Percentiles rank a stretch among this genome's conserved stretches.
phyloP scores from a whole-genome alignment of 1,284 basidiomycete species.

The Trametes hirsuta region DNA sequence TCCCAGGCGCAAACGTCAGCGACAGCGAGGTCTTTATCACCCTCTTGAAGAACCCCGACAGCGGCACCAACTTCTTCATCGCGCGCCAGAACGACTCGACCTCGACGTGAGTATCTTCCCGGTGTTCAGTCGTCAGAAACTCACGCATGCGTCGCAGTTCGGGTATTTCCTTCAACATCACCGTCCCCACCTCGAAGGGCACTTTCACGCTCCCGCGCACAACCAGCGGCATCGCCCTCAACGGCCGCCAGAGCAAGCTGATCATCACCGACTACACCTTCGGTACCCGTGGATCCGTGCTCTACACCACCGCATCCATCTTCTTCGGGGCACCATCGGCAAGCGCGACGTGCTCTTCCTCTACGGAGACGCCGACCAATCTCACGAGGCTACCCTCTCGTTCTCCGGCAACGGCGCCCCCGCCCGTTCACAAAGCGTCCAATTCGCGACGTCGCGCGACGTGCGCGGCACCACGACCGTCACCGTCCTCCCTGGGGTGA shows the following conservation, averaged over 20 bases:
- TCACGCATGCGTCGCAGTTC: constrained; percentile 38
- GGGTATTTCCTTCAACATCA: constrained; percentile 55
- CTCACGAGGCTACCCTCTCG: constrained; percentile 59
- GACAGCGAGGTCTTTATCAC: constrained; percentile 61
- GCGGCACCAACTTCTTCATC: constrained; percentile 68
- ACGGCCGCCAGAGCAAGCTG: constrained; percentile 71
- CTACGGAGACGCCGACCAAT: constrained; percentile 59
- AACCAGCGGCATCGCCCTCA: constrained; percentile 55
- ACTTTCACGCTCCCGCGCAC: constrained; percentile 56
- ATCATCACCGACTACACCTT: constrained; percentile 70
- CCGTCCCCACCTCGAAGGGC: constrained; percentile 54
- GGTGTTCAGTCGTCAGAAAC: neutral
- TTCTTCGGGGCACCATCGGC: constrained; percentile 68
- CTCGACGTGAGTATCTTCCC: constrained; percentile 53
- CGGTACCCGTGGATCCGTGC: constrained; percentile 51
- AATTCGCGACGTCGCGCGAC: constrained; percentile 8
- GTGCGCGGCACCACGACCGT: constrained; percentile 38
- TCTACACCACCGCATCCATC: constrained; percentile 71
- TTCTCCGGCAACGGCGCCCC: constrained; percentile 48
- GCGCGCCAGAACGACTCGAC: constrained; percentile 68
- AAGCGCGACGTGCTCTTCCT: constrained; percentile 70
- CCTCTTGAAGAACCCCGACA: constrained; percentile 67
- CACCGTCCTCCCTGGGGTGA: constrained; percentile 56
- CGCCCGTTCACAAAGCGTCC: constrained; percentile 34
- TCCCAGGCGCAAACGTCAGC: constrained; percentile 47